Evolutionary conservation across 2,329 filamentous ascomycete genomes (phyloP).

Genomic region (Westerdykella ornata): DNA sequence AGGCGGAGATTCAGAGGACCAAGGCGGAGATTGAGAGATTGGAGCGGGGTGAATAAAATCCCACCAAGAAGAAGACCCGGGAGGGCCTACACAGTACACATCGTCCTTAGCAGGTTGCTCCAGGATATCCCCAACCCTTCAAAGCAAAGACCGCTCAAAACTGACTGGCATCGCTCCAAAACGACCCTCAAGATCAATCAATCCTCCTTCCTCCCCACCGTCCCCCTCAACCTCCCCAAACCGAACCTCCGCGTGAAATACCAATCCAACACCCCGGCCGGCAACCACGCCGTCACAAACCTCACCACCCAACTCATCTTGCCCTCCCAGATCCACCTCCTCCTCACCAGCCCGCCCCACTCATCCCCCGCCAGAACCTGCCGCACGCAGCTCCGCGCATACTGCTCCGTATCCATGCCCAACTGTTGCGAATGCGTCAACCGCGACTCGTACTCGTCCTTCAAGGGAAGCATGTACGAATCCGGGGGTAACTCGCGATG

Average conservation of each 20-base stretch:
- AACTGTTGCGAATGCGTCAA: constrained; percentile 50
- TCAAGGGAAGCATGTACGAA: constrained; percentile 49
- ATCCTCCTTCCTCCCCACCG: constrained; percentile 29
- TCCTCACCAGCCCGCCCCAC: constrained; percentile 13
- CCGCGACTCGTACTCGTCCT: constrained; percentile 46
- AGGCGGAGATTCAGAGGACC: constrained; percentile 30
- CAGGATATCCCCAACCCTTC: too few species aligned
- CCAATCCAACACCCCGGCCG: constrained; percentile 38
- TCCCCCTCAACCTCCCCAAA: constrained; percentile 42
- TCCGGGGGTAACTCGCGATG: constrained; percentile 43
- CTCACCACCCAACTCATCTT: constrained; percentile 45
- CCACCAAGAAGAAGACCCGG: too few species aligned
- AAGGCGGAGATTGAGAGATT: constrained; percentile 25
- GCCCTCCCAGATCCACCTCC: constrained; percentile 51
- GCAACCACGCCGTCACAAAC: constrained; percentile 46
- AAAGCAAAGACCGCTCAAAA: too few species aligned
- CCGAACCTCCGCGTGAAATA: constrained; percentile 49
- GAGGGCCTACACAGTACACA: too few species aligned
- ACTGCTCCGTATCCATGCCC: constrained; percentile 46
- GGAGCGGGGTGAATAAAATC: constrained; percentile 14
- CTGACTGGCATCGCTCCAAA: too few species aligned
- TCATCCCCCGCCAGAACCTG: constrained; percentile 43
- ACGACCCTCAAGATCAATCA: too few species aligned
- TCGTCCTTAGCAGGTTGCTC: too few species aligned
- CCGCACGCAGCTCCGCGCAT: constrained; percentile 50